Conservation (phyloP, 2,329 filamentous ascomycete genomes). For the Cytospora mali region DNA sequence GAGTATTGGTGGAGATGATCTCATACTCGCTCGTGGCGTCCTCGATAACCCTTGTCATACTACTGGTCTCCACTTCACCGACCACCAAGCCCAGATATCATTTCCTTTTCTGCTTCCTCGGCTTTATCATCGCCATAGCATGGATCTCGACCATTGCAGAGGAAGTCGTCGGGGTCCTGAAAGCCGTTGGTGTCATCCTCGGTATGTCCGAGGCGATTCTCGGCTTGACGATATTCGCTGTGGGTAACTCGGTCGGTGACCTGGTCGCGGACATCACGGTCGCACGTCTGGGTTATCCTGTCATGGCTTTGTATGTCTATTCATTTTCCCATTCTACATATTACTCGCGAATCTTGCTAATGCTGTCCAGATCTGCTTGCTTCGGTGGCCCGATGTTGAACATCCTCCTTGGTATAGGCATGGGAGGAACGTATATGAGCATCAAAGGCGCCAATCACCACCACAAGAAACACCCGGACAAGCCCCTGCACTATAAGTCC, state of each 20-base stretch:
- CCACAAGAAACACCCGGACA: slow-evolving; percentile 68
- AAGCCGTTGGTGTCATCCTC: slow-evolving; percentile 87
- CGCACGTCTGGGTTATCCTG: slow-evolving; percentile 87
- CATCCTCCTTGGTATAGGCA: slow-evolving; percentile 90
- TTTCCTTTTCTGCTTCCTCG: slow-evolving; percentile 80
- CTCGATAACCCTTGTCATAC: slow-evolving; percentile 62
- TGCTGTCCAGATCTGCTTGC: slow-evolving; percentile 69
- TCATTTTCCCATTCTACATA: not conserved
- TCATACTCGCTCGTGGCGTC: slow-evolving; percentile 71
- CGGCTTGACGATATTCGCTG: slow-evolving; percentile 92
- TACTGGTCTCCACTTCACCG: slow-evolving; percentile 71
- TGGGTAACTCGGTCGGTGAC: slow-evolving; percentile 93
- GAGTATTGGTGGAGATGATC: slow-evolving; percentile 57
- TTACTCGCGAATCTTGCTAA: slow-evolving; percentile 31
- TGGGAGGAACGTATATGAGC: slow-evolving; percentile 87
- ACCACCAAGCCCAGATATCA: slow-evolving; percentile 72
- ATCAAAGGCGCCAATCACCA: slow-evolving; percentile 67
- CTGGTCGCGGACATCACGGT: slow-evolving; percentile 94
- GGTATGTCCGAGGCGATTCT: slow-evolving; percentile 94
- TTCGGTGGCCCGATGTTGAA: slow-evolving; percentile 99
- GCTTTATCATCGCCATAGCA: slow-evolving; percentile 87
- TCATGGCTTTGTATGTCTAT: slow-evolving; percentile 77
- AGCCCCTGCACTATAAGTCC: slow-evolving; percentile 67
- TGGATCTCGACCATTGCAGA: slow-evolving; percentile 97
- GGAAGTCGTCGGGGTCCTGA: slow-evolving; percentile 93